Evolutionary conservation across 2,329 filamentous ascomycete genomes (phyloP), one percentile per base, ranked within the genome.

Genomic region (Fusarium coicis): DNA sequence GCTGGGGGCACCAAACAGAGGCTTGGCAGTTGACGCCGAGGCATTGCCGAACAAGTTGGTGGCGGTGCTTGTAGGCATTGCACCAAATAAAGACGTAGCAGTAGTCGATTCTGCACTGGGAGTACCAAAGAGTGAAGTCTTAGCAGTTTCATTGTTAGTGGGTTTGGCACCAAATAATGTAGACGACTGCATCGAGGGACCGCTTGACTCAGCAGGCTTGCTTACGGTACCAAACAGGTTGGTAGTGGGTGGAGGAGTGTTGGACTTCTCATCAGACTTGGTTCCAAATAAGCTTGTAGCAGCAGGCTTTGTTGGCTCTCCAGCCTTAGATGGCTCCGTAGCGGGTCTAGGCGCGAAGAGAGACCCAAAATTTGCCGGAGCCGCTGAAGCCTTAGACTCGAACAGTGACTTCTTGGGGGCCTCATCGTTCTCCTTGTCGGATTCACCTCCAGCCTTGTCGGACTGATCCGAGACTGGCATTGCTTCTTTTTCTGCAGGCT

Each of bases 361-460:
- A 26, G 77, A 75, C 7, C 76, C 78, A 55, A 79, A 74, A 30
- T 47, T 71, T 10, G 79, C 68, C 56, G 82, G 83, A 28, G 78
- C 72, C 14, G 78, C 58, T 14, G 79, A 61, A 23, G 74, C 54
- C 74, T 82, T 83, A 42, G 75, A 60, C n/a, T 80, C 80, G 36
- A 80, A 79, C 32, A 78, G 23, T 10, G 72, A 70, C 74, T 82
- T 83, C 57, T 82, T 83, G 46, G 80, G 61, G 39, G 79, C 76
- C 59, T 82, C 77, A 64, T 82, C 82, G 54, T 85, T 85, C 76
- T 85, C 84, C 77, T 85, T 85, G 74, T 85, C 84, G 15, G 84
- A 85, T 73, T 85, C 84, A 44, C 77, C 78, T 44, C 79, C 83
- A 46, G 80, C 77, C 72, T 83, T 80, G 52, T 78, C 78, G 26